Evolutionary conservation across 164 flowering plant genomes (phyloP).

Genomic region (Brasenia schreberi): DNA sequence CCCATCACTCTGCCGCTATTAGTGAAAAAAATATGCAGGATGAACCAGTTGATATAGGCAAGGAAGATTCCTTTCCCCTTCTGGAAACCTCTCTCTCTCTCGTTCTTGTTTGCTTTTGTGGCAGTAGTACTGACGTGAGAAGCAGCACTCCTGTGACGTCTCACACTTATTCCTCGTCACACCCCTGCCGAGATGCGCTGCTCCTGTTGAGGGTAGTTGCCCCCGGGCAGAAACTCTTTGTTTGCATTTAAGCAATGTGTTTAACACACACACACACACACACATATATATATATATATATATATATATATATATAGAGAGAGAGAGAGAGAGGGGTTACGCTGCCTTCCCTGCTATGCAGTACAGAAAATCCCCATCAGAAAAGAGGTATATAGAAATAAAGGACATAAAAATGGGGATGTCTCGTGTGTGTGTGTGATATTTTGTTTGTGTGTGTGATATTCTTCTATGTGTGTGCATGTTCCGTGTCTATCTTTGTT

Average conservation of each 20-base stretch:
- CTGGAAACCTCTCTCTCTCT: neutral
- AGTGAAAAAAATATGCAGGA: neutral
- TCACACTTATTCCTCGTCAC: neutral
- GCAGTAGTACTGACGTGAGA: neutral
- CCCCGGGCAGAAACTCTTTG: neutral
- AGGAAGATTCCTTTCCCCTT: neutral
- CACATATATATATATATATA: too few species aligned
- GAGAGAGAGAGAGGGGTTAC: neutral
- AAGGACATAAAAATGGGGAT: too few species aligned
- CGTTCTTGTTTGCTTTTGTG: neutral
- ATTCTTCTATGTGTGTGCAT: too few species aligned
- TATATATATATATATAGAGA: too few species aligned
- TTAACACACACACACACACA: too few species aligned
- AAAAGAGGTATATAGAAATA: too few species aligned
- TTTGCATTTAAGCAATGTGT: neutral
- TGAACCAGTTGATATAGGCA: neutral
- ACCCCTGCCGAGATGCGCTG: neutral
- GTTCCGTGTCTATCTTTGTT: too few species aligned
- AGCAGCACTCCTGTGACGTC: neutral
- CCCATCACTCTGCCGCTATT: neutral
- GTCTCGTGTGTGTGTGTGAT: too few species aligned
- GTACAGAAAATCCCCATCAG: neutral
- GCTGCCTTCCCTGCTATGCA: neutral
- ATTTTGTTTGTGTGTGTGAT: too few species aligned
- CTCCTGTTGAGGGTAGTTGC: neutral